phyloP scores from a whole-genome alignment of 1,284 basidiomycete species.

The Trametes versicolor region DNA sequence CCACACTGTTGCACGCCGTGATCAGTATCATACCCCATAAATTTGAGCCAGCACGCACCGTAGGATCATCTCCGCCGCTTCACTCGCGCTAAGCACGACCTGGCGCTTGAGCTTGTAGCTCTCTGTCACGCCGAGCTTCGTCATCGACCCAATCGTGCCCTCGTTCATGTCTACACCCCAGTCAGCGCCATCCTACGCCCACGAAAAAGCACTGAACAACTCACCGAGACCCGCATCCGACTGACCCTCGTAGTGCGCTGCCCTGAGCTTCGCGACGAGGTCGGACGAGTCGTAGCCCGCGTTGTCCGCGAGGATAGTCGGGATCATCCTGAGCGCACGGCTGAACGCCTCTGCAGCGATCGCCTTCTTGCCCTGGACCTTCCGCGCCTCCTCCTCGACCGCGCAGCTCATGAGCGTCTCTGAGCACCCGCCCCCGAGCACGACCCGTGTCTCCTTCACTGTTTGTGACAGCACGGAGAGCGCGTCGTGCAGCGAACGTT shows the following conservation, averaged over 20 bases:
- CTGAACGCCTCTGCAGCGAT: conserved; percentile 95
- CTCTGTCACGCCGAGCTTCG: conserved; percentile 89
- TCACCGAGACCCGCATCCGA: conserved; percentile 86
- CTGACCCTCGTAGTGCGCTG: conserved; percentile 94
- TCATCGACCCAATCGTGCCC: conserved; percentile 91
- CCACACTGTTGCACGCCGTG: conserved; percentile 29
- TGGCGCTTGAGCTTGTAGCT: conserved; percentile 98
- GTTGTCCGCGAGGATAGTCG: conserved; percentile 97
- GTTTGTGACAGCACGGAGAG: conserved; percentile 98
- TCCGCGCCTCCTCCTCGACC: conserved; percentile 89
- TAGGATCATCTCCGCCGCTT: conserved; percentile 99
- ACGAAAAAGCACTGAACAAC: conserved; percentile 37
- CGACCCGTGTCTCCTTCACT: conserved; percentile 94
- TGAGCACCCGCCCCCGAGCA: conserved; percentile 95
- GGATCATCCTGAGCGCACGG: conserved; percentile 92
- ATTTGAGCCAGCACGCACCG: conserved; percentile 63
- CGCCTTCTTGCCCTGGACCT: conserved; percentile 94
- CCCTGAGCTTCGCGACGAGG: conserved; percentile 89
- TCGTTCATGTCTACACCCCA: conserved; percentile 81
- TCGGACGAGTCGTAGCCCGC: conserved; percentile 98
- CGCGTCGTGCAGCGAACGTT: conserved; percentile 97
- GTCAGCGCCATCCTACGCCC: conserved; percentile 9
- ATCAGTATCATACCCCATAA: neutral
- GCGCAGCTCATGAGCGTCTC: conserved; percentile 98
- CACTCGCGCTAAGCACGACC: conserved; percentile 93